phyloP scores from a whole-genome alignment of 257 asterid species.

The Buddleja alternifolia region DNA sequence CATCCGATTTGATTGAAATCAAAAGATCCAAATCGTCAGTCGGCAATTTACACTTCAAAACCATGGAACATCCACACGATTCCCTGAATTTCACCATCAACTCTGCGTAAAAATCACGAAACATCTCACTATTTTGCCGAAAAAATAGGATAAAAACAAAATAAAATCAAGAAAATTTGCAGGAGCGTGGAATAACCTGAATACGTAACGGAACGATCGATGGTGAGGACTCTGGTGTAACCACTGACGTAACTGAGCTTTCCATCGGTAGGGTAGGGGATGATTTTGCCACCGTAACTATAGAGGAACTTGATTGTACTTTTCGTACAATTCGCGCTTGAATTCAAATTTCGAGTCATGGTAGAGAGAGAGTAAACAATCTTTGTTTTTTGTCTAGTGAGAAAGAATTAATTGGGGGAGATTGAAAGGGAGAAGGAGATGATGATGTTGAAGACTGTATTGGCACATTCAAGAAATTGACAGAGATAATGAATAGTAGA shows the following conservation, averaged over 20 bases:
- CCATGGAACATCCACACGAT: conserved; percentile 65
- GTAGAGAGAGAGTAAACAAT: background rate
- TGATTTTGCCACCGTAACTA: conserved; percentile 79
- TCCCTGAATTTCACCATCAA: conserved; percentile 79
- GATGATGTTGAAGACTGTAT: no score
- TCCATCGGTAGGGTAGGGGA: conserved; percentile 71
- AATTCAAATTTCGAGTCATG: conserved; percentile 44
- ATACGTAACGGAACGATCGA: conserved; percentile 45
- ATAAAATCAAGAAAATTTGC: background rate
- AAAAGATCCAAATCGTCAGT: conserved; percentile 77
- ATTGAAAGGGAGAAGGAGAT: background rate
- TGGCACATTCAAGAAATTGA: no score
- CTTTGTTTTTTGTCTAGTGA: no score
- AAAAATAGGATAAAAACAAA: background rate
- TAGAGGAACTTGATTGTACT: conserved; percentile 64
- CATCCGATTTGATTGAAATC: conserved; percentile 69
- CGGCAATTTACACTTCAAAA: conserved; percentile 75
- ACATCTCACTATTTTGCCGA: background rate
- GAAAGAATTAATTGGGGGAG: no score
- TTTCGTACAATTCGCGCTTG: conserved; percentile 8
- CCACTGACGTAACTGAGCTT: conserved; percentile 83
- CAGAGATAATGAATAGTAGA: no score
- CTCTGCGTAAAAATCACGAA: conserved; percentile 36
- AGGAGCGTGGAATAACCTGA: conserved; percentile 35
- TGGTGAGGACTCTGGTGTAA: conserved; percentile 70